phyloP scores from a whole-genome alignment of 2,329 filamentous ascomycete species.

The Hypoxylon sp. region DNA sequence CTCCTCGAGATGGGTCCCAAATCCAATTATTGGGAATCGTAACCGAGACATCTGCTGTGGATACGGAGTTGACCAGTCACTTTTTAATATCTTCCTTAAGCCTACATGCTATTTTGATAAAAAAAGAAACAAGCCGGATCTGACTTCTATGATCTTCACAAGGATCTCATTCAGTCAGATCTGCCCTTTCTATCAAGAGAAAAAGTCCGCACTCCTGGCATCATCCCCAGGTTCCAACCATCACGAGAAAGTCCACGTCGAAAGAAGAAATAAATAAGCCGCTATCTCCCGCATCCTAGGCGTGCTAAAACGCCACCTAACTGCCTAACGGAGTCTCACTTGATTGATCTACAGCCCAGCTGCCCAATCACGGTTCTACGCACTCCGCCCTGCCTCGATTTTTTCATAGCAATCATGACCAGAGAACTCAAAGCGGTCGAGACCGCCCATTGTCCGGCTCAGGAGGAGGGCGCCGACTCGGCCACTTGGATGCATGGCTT shows the following conservation, averaged over 20 bases:
- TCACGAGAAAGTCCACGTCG: constrained; percentile 40
- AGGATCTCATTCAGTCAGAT: constrained; percentile 24
- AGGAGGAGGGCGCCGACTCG: constrained; percentile 39
- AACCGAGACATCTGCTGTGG: constrained; percentile 40
- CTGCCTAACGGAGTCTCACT: constrained; percentile 52
- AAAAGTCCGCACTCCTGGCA: constrained; percentile 46
- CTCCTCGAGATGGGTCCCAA: constrained; percentile 10
- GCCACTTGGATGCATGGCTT: constrained; percentile 44
- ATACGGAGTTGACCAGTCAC: constrained; percentile 44
- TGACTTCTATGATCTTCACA: constrained; percentile 25
- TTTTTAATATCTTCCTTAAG: constrained; percentile 33
- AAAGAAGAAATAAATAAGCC: constrained; percentile 42
- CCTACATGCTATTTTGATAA: constrained; percentile 9
- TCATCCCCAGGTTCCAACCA: constrained; percentile 7
- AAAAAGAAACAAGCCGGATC: constrained; percentile 21
- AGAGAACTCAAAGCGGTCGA: constrained; percentile 46
- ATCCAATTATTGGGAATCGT: constrained; percentile 32
- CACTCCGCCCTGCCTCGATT: constrained; percentile 46
- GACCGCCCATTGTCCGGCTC: constrained; percentile 48
- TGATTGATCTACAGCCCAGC: constrained; percentile 49
- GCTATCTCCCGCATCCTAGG: constrained; percentile 42
- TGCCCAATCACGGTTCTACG: constrained; percentile 52
- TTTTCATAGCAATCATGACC: constrained; percentile 51
- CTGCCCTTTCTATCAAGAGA: constrained; percentile 18
- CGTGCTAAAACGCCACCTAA: constrained; percentile 50